Evolutionary conservation across 768 basidiomycete genomes (phyloP).

Genomic region (Polyporus arcularius): DNA sequence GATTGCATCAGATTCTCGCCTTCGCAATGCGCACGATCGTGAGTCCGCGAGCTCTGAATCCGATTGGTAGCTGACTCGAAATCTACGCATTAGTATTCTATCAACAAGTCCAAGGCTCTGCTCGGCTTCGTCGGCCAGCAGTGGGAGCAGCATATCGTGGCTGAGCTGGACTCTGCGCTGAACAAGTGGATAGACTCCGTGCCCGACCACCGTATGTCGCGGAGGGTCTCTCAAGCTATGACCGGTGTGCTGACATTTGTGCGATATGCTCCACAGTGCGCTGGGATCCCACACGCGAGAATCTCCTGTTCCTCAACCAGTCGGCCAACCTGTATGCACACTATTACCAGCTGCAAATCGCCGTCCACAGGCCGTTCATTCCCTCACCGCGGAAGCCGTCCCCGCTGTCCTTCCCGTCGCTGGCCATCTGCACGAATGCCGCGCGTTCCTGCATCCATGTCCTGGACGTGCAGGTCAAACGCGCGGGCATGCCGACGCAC

Average conservation of each 20-base stretch:
- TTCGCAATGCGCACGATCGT: slow-evolving; percentile 73
- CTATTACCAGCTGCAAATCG: slow-evolving; percentile 61
- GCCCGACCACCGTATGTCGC: slow-evolving; percentile 62
- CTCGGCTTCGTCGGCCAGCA: slow-evolving; percentile 52
- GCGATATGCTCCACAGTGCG: slow-evolving; percentile 30
- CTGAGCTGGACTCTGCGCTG: slow-evolving; percentile 68
- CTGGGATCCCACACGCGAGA: slow-evolving; percentile 47
- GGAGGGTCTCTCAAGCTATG: neutral
- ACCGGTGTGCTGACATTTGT: neutral
- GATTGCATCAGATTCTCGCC: slow-evolving; percentile 67
- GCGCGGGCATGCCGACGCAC: slow-evolving; percentile 27
- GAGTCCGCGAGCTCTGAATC: slow-evolving; percentile 24
- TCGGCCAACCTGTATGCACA: slow-evolving; percentile 56
- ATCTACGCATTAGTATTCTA: slow-evolving; percentile 58
- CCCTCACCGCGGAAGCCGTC: slow-evolving; percentile 43
- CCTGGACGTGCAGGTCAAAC: slow-evolving; percentile 39
- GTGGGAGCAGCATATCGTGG: slow-evolving; percentile 59
- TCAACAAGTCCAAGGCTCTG: slow-evolving; percentile 62
- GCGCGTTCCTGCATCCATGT: slow-evolving; percentile 52
- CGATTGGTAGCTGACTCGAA: too few species aligned
- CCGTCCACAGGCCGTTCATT: slow-evolving; percentile 56
- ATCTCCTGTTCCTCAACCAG: slow-evolving; percentile 50
- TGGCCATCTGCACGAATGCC: slow-evolving; percentile 57
- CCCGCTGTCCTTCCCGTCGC: slow-evolving; percentile 46
- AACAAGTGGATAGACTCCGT: slow-evolving; percentile 72